A percentile compares a stretch with the other conserved stretches of the same genome.
These are phyloP conservation scores for Mimosa bimucronata DNA, from an alignment of 306 rosid species.

Conservation along the genomic window DNA sequence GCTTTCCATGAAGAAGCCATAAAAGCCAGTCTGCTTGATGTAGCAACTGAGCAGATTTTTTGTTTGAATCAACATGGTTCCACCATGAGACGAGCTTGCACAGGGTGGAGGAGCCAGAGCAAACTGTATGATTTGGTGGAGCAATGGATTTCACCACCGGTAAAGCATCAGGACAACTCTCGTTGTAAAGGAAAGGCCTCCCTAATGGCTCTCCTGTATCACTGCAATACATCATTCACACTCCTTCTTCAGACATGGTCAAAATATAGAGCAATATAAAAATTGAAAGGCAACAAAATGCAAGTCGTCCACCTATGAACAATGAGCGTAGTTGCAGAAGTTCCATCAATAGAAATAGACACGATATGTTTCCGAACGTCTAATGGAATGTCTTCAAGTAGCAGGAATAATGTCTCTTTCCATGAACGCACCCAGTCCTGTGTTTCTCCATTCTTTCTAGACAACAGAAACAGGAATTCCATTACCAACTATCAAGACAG, in stretches of 20 bases:
- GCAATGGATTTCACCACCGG: conserved; percentile 80
- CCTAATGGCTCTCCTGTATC: conserved; percentile 73
- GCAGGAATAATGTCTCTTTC: conserved; percentile 72
- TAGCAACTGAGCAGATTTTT: conserved; percentile 67
- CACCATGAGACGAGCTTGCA: conserved; percentile 94
- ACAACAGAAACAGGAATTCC: conserved; percentile 51
- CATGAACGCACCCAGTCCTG: conserved; percentile 75
- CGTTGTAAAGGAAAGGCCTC: conserved; percentile 84
- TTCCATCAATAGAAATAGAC: conserved; percentile 87
- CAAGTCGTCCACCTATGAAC: conserved; percentile 63
- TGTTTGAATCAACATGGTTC: conserved; percentile 51
- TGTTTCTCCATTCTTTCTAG: conserved; percentile 80
- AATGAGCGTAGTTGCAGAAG: conserved; percentile 92
- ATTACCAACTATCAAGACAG: conserved; percentile 35
- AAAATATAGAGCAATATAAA: conserved; percentile 9
- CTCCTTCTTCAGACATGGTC: conserved; percentile 40
- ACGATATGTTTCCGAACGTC: conserved; percentile 57
- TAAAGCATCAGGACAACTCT: conserved; percentile 77
- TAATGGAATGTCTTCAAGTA: conserved; percentile 74
- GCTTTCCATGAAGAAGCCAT: conserved; percentile 96
- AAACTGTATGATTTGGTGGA: conserved; percentile 92
- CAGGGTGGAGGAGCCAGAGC: conserved; percentile 78
- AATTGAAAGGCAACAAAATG: conserved; percentile 31
- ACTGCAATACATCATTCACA: conserved; percentile 53
- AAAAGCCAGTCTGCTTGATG: conserved; percentile 96